These are phyloP conservation scores for Infundibulicybe gibba DNA, from an alignment of 768 basidiomycete genomes.

Conservation along the genomic window DNA sequence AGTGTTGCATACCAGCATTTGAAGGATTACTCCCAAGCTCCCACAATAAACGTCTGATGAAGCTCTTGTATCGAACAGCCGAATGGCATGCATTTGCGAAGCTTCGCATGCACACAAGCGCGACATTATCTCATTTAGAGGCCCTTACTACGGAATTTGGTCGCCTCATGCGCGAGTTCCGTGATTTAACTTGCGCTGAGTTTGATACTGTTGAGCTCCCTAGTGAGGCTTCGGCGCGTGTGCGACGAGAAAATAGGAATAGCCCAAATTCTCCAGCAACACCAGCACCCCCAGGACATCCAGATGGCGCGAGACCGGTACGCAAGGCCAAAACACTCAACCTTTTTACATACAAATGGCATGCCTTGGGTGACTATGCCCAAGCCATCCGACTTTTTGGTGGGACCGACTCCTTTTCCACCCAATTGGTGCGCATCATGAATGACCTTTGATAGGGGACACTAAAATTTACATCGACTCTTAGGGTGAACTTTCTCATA, in stretches of 20 bases:
- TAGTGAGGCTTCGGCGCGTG: conserved; percentile 27
- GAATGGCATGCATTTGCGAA: conserved; percentile 37
- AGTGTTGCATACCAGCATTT: conserved; percentile 31
- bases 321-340: conserved; percentile 14
- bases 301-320: background rate
- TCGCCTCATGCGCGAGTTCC: conserved; percentile 21
- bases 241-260: conserved; percentile 6
- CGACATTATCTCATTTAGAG: conserved; percentile 20
- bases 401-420: conserved; percentile 35
- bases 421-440: conserved; percentile 28
- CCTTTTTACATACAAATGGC: conserved; percentile 32
- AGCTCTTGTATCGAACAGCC: conserved; percentile 24
- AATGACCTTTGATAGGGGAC: background rate
- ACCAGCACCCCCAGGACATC: background rate
- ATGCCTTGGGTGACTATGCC: conserved; percentile 33
- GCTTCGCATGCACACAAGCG: conserved; percentile 28
- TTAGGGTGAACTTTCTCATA: conserved; percentile 42
- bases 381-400: conserved; percentile 23
- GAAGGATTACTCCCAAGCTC: conserved; percentile 26
- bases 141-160: conserved; percentile 19
- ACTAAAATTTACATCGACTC: background rate
- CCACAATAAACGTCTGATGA: conserved; percentile 19
- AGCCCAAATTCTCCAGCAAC: conserved; percentile 1
- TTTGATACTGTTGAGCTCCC: conserved; percentile 32
- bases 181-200: conserved; percentile 12